Percentiles rank a stretch among this genome's conserved stretches.
Conservation (phyloP, 257 asterid species). For the Apocynum venetum region DNA sequence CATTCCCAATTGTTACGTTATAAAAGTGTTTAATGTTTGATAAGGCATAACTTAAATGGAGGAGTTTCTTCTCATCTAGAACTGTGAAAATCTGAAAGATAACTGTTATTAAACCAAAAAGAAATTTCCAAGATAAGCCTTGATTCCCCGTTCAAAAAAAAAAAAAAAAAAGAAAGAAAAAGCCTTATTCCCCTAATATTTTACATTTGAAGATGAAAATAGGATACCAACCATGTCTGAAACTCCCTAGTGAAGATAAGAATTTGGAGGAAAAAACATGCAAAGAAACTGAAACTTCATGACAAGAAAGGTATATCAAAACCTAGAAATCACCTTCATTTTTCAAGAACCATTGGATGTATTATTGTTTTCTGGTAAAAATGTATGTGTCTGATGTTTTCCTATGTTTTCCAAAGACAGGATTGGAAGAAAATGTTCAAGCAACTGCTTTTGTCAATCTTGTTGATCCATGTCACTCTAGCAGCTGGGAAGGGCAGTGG, state of each 20-base stretch:
- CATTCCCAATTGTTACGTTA: background rate
- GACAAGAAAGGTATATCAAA: background rate
- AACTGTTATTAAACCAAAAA: background rate
- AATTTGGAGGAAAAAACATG: background rate
- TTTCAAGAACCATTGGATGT: background rate
- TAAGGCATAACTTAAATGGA: background rate
- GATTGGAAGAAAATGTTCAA: slow-evolving; percentile 55
- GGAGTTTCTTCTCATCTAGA: slow-evolving; percentile 3
- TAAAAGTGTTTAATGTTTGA: background rate
- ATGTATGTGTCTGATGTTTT: background rate
- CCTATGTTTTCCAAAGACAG: slow-evolving; percentile 28
- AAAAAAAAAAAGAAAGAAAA: no score
- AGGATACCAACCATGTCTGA: background rate
- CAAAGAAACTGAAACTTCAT: background rate
- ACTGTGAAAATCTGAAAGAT: background rate
- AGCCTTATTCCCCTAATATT: background rate
- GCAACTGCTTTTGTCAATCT: slow-evolving; percentile 40
- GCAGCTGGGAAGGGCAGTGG: slow-evolving; percentile 31
- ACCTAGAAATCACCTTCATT: background rate
- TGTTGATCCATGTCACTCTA: slow-evolving; percentile 50
- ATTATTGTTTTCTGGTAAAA: background rate
- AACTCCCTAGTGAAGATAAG: background rate
- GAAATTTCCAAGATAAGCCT: slow-evolving; percentile 1
- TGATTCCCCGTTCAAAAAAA: no score
- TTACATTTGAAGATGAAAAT: background rate